phyloP scores from a whole-genome alignment of 768 basidiomycete genomes.

The Asterophora parasitica region DNA sequence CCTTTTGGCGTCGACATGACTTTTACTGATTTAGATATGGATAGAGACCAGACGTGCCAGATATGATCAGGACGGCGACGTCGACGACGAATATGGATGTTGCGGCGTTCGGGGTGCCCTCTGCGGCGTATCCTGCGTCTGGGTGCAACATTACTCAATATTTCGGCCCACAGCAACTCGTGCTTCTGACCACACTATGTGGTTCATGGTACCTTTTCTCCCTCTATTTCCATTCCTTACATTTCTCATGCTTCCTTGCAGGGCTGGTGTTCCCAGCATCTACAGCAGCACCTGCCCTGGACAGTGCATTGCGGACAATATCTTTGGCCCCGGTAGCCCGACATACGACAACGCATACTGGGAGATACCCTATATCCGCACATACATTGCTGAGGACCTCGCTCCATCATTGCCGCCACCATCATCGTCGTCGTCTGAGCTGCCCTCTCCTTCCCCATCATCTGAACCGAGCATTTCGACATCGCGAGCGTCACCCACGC shows the following conservation, averaged over 20 bases:
- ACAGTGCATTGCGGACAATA: conserved; percentile 37
- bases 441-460: neutral
- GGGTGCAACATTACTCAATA: conserved; percentile 50
- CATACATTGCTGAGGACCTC: conserved; percentile 39
- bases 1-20: neutral
- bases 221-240: neutral
- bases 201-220: conserved; percentile 33
- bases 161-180: conserved; percentile 61
- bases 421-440: too few species aligned
- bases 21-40: neutral
- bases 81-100: conserved; percentile 33
- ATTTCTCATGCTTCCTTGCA: conserved; percentile 9
- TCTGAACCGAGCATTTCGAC: neutral
- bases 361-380: conserved; percentile 55
- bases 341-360: conserved; percentile 52
- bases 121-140: conserved; percentile 54
- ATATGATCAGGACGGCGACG: conserved; percentile 29
- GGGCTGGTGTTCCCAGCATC: conserved; percentile 40
- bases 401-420: neutral
- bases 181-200: conserved; percentile 67
- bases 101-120: conserved; percentile 53
- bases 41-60: conserved; percentile 41
- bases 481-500: neutral
- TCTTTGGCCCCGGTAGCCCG: conserved; percentile 40
- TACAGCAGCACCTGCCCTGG: conserved; percentile 41